phyloP scores from a whole-genome alignment of 192 early-diverging fungal species.

The Geranomyces variabilis region DNA sequence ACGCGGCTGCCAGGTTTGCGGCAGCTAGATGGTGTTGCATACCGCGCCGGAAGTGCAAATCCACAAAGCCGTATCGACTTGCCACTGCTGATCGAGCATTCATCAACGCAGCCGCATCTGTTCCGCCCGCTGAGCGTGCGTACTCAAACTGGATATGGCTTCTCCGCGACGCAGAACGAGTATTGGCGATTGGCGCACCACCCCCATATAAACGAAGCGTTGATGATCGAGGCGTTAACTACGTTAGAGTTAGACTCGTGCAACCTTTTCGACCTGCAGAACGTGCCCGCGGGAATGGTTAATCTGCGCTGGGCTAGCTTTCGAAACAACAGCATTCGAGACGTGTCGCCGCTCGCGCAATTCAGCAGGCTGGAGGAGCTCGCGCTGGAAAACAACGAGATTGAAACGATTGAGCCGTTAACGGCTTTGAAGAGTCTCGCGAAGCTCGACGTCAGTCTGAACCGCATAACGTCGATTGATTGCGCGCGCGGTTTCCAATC shows the following conservation, averaged over 20 bases:
- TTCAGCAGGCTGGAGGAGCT: conserved; percentile 56
- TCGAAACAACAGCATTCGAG: conserved; percentile 55
- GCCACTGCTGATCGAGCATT: conserved; percentile 28
- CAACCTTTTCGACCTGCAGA: conserved; percentile 48
- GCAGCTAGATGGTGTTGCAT: conserved; percentile 24
- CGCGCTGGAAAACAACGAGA: conserved; percentile 60
- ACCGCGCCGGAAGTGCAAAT: background rate
- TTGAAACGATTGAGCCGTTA: conserved; percentile 52
- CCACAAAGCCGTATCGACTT: conserved; percentile 9
- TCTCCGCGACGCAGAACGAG: conserved; percentile 51
- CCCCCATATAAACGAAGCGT: conserved; percentile 19
- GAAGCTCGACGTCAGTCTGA: conserved; percentile 60
- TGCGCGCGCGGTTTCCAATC: conserved; percentile 43
- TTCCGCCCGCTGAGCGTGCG: conserved; percentile 58
- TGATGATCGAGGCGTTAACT: conserved; percentile 48
- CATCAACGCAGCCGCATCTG: conserved; percentile 53
- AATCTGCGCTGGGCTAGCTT: conserved; percentile 62
- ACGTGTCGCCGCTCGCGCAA: conserved; percentile 44
- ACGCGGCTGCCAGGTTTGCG: conserved; percentile 6
- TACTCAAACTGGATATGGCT: conserved; percentile 54
- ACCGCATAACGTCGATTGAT: conserved; percentile 51
- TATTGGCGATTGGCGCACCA: conserved; percentile 44
- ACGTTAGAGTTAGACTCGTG: conserved; percentile 59
- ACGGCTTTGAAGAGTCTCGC: conserved; percentile 42
- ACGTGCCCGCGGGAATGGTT: conserved; percentile 44